Base-by-base conservation (phyloP, 441 rosid genomes). In the Mallotus japonicus region DNA sequence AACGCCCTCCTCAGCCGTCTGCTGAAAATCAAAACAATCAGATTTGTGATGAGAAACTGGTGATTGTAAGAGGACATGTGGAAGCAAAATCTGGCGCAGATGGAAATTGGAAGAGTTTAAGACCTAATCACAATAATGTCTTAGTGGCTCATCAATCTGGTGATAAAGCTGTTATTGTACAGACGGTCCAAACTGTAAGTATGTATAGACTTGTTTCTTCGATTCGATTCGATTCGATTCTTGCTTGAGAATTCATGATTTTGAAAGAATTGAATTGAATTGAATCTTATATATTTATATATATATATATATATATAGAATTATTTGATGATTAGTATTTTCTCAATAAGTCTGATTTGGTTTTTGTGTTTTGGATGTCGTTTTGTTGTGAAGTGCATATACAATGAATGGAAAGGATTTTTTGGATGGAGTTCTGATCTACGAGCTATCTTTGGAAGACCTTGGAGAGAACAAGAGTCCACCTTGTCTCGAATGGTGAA, bases 401-500 rank as follows among this genome's bases (percentile, higher is more conserved):
- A 91, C 83, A 88, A 89, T 73, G 96, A 90, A 76, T 95, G 97
- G 99, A 92, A 88, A 80, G 93, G 96, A 57, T 74, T 95, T 67
- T 85, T 89, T 60, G 92, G 92, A 69, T 84, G 90, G 85, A 80
- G 91, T 63, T 86, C 84, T 72, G 92, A 88, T 79, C 49, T 84
- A 63, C 86, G 89, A 15, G 74, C 90, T 54, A 77, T 95, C 65
- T 80, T 95, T 79, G 88, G 90, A 32, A 87, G 87, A 83, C 84
- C 97, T 68, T 75, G 85, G 89, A 86, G 85, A 55, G 86, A 87
- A 79, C 85, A 87, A 79, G 91, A 85, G 78, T 81, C 90, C 32
- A 76, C 79, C 15, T 85, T 89, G 6, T 57, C 87, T 63, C 81
- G 90, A 83, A 85, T 70, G 83, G 99, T 92, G 73, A 85, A 66